Evolutionary conservation across 2,329 filamentous ascomycete genomes (phyloP).

Genomic region (Pezizomycotina sp.): DNA sequence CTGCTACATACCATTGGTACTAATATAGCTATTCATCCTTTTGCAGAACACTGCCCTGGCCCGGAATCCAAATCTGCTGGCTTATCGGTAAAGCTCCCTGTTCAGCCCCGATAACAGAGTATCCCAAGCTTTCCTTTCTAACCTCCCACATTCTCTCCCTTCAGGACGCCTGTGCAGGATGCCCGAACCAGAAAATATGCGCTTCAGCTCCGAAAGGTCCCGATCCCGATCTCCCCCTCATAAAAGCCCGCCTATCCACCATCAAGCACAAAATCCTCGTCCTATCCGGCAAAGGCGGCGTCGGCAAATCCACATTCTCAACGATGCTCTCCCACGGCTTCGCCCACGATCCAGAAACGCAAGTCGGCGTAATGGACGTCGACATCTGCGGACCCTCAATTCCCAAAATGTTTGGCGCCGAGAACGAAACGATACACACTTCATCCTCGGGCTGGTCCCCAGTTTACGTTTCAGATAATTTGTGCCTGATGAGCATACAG

Average conservation of each 20-base stretch:
- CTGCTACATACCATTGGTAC: slow-evolving; percentile 3
- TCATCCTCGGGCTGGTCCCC: slow-evolving; percentile 81
- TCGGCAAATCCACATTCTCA: slow-evolving; percentile 90
- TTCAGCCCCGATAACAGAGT: no score
- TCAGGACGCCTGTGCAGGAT: slow-evolving; percentile 78
- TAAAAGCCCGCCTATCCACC: slow-evolving; percentile 61
- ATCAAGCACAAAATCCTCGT: slow-evolving; percentile 88
- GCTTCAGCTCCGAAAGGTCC: slow-evolving; percentile 87
- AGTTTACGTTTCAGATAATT: slow-evolving; percentile 86
- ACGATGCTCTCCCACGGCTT: slow-evolving; percentile 79
- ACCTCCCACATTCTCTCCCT: slow-evolving; percentile 38
- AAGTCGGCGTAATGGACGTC: slow-evolving; percentile 91
- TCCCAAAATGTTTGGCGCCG: slow-evolving; percentile 97
- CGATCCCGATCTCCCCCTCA: slow-evolving; percentile 81
- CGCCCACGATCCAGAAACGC: slow-evolving; percentile 50
- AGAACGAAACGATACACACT: slow-evolving; percentile 82
- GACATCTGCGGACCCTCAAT: slow-evolving; percentile 94
- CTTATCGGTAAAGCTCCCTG: slow-evolving; percentile 33
- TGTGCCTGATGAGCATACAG: slow-evolving; percentile 93
- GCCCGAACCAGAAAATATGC: slow-evolving; percentile 91
- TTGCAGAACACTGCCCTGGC: slow-evolving; percentile 80
- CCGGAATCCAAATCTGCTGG: slow-evolving; percentile 60
- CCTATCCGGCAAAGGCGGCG: slow-evolving; percentile 85
- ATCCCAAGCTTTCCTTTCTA: slow-evolving; percentile 13
- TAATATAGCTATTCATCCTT: slow-evolving; percentile 10